Conservation (phyloP, 2,329 filamentous ascomycete species). For the Exophiala alcalophila region DNA sequence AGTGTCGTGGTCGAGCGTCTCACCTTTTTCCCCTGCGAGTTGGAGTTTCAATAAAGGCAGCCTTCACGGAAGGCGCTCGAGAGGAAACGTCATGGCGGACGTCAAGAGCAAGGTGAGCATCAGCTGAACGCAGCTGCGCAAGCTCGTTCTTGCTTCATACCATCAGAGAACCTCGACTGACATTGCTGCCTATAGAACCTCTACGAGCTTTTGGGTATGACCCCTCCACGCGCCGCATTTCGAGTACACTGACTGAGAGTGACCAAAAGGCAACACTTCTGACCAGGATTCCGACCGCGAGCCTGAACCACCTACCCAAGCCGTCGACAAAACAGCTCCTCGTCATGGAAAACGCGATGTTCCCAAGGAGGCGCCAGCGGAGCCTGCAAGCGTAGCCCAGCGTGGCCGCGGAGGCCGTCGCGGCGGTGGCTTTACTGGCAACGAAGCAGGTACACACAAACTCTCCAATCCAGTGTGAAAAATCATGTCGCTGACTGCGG, state of each 20-base stretch:
- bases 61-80: slow-evolving; percentile 52
- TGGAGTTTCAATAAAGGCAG: slow-evolving; percentile 48
- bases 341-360: slow-evolving; percentile 85
- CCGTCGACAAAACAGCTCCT: slow-evolving; percentile 76
- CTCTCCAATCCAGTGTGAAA: slow-evolving; percentile 18
- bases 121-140: slow-evolving; percentile 4
- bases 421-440: slow-evolving; percentile 63
- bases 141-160: slow-evolving; percentile 16
- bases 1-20: slow-evolving; percentile 29
- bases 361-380: slow-evolving; percentile 65
- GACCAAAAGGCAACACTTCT: slow-evolving; percentile 61
- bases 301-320: slow-evolving; percentile 76
- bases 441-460: slow-evolving; percentile 75
- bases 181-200: slow-evolving; percentile 66
- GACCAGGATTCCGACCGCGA: slow-evolving; percentile 71
- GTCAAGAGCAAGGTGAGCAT: slow-evolving; percentile 52
- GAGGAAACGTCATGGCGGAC: slow-evolving; percentile 51
- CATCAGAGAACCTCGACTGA: slow-evolving; percentile 16
- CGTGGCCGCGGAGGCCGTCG: slow-evolving; percentile 51
- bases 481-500: slow-evolving; percentile 11
- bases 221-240: slow-evolving; percentile 27
- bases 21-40: slow-evolving; percentile 34
- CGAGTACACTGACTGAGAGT: slow-evolving; percentile 19
- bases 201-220: slow-evolving; percentile 94
- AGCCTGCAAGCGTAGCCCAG: slow-evolving; percentile 35